Base-by-base conservation (phyloP, 2,329 filamentous ascomycete species). In the Trichoderma gracile region DNA sequence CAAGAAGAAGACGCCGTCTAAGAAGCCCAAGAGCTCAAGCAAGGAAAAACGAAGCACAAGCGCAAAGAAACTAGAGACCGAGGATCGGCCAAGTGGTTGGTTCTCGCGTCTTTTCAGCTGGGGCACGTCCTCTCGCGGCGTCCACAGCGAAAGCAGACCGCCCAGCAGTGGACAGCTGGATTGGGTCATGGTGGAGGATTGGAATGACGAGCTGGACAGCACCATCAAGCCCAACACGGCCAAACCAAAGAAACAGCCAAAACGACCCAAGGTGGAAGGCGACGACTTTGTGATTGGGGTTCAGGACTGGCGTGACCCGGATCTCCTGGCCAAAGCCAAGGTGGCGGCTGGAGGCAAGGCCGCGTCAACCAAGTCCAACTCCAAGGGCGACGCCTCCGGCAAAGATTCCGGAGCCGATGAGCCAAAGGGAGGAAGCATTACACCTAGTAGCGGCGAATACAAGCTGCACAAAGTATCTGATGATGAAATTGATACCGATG, bases 241-340 rank as follows among this genome's bases (percentile, higher is more conserved):
- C 47, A 72, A 72, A 64, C 64, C 68, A 53, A 73, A 70, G 52
- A 72, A 69, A n/a, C 64, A 56, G 9, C 63, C 73, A 2, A 45
- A 54, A 15, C 53, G 58, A 25, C 58, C 65, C 15, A 65, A 67
- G 46, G 7, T 65, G 17, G 42, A 57, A 12, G 42, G 65, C 75
- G 79, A 53, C 73, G 85, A 83, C 64, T 94, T 93, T 73, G 83
- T 90, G 50, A 93, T 94, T 70, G 91, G 91, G n/a, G 87, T 93
- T 14, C 90, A 95, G 69, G 91, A 95, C 73, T 94, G 91, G 91
- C 85, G 91, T 69, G 91, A 95, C 73, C 89, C 90, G 6, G 90
- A 92, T 30, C 65, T 72, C 56, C 68, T 72, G 23, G 70, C 73
- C 66, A 79, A 78, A 25, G 43, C 63, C 2, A 54, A 38, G 40